Evolutionary conservation across 2,329 filamentous ascomycete species (phyloP).

Genomic region (Clarireedia sp.): DNA sequence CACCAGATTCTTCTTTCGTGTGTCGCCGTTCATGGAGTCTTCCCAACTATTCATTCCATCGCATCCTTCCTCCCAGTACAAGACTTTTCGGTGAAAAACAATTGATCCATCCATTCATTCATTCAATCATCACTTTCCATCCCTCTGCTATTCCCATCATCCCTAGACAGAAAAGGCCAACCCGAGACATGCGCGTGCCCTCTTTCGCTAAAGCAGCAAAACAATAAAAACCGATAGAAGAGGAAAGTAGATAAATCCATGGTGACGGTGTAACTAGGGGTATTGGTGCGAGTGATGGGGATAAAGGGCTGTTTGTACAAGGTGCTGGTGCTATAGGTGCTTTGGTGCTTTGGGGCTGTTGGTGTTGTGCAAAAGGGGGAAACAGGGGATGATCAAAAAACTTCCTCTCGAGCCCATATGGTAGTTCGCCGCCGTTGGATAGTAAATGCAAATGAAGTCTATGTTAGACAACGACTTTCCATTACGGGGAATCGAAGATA

Average conservation of each 20-base stretch:
- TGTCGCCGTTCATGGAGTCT: too few relatives aligned
- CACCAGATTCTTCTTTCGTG: not conserved
- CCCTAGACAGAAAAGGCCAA: not conserved
- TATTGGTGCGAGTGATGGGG: not conserved
- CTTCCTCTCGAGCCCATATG: too few relatives aligned
- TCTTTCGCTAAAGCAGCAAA: not conserved
- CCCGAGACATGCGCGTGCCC: slow-evolving; percentile 17
- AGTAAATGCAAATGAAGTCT: slow-evolving; percentile 2
- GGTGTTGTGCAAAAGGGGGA: slow-evolving; percentile 1
- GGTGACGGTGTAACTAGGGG: slow-evolving; percentile 2
- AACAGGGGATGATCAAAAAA: not conserved
- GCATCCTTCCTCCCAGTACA: slow-evolving; percentile 8
- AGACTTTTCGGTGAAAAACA: slow-evolving; percentile 12
- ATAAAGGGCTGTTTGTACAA: slow-evolving; percentile 7
- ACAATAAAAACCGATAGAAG: not conserved
- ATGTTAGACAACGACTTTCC: slow-evolving; percentile 2
- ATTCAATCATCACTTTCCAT: too few relatives aligned
- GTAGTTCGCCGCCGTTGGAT: not conserved
- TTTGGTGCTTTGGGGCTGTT: slow-evolving; percentile 2
- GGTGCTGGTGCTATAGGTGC: slow-evolving; percentile 1
- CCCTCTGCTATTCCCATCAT: too few relatives aligned
- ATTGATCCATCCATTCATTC: not conserved
- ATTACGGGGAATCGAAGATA: slow-evolving; percentile 1
- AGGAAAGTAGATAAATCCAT: not conserved
- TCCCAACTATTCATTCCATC: too few relatives aligned